Conservation (phyloP, 2,329 filamentous ascomycete genomes). For the Teratosphaeria epicoccoides region DNA sequence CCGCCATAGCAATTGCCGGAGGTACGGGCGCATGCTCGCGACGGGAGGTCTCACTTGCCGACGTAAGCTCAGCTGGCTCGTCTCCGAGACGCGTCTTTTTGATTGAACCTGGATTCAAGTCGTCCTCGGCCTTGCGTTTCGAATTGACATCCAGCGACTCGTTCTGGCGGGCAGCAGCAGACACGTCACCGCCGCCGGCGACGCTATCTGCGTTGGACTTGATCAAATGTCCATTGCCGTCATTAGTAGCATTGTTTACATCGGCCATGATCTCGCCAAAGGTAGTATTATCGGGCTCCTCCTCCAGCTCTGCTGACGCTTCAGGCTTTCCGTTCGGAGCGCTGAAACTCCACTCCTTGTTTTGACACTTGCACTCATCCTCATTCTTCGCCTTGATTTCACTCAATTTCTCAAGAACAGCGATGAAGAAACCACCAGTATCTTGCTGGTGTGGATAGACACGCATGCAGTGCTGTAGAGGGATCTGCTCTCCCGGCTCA, state of each 20-base stretch:
- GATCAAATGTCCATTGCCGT: conserved; percentile 10
- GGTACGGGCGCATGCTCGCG: conserved; percentile 12
- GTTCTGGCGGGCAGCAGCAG: conserved; percentile 10
- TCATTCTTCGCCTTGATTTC: conserved; percentile 74
- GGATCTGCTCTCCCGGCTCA: conserved; percentile 49
- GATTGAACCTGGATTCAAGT: conserved; percentile 25
- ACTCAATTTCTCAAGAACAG: conserved; percentile 79
- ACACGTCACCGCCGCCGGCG: background rate
- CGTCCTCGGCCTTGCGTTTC: conserved; percentile 34
- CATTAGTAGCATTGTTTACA: conserved; percentile 17
- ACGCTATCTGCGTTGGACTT: background rate
- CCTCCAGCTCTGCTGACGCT: conserved; percentile 6
- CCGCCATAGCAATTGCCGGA: conserved; percentile 12
- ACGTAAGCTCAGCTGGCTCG: conserved; percentile 14
- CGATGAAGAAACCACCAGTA: conserved; percentile 95
- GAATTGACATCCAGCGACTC: conserved; percentile 1
- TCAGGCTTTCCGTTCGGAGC: conserved; percentile 6
- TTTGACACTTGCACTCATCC: conserved; percentile 39
- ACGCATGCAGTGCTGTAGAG: conserved; percentile 81
- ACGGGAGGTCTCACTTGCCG: conserved; percentile 1
- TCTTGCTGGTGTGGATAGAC: conserved; percentile 94
- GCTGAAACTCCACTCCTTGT: conserved; percentile 22
- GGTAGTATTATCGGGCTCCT: conserved; percentile 13
- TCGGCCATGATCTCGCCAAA: conserved; percentile 33
- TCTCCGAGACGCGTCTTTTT: conserved; percentile 22